Base-by-base conservation (phyloP, 2,329 filamentous ascomycete genomes). In the Alternaria conjuncta region DNA sequence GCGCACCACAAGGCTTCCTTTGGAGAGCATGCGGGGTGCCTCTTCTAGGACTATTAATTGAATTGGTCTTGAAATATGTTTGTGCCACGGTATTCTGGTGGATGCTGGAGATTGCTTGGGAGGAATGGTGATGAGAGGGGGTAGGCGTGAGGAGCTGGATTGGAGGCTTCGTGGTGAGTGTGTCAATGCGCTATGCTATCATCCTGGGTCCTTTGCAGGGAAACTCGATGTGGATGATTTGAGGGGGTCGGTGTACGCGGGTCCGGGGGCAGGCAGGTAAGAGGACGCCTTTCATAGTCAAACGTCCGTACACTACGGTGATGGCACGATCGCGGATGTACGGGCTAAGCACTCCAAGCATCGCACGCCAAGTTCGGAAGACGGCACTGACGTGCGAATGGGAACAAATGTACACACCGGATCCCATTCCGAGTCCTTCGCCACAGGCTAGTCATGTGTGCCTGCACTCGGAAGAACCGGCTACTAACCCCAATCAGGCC, bases 91-190 rank as follows among this genome's bases (percentile, higher is more conserved):
- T 32, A 13, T 13, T 15, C 12, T 32, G 30, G 32, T 36, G 32
- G 32, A n/a, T 36, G 13, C 32, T 36, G 32, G 30, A 32, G 30
- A 7, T 36, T 36, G 32, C 15, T n/a, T 15, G 32, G 32, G 32
- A 36, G 32, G 32, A 36, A 2, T 36, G 15, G 32, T 15, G 4
- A n/a, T 36, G 13, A 36, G 15, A 4, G 32, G 15, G 8, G 32
- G 32, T 36, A n/a, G 32, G 3, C 4, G 7, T 41, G 32, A 10
- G 4, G 32, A 10, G 15, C 32, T 41, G 36, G 36, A 1, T 41
- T 41, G 3, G 36, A 3, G 18, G 36, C 1, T 41, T 11, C 6
- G 36, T 0, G 15, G 36, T 18, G 0, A 0, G 36, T 0, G 0
- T 41, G 36, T 10, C 0, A 6, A 18, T 41, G 8, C 8, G 32